A percentile compares a stretch with the other conserved stretches of the same genome.
Evolutionary conservation across 1,284 basidiomycete species (phyloP).

Genomic region (Mycena citricolor): DNA sequence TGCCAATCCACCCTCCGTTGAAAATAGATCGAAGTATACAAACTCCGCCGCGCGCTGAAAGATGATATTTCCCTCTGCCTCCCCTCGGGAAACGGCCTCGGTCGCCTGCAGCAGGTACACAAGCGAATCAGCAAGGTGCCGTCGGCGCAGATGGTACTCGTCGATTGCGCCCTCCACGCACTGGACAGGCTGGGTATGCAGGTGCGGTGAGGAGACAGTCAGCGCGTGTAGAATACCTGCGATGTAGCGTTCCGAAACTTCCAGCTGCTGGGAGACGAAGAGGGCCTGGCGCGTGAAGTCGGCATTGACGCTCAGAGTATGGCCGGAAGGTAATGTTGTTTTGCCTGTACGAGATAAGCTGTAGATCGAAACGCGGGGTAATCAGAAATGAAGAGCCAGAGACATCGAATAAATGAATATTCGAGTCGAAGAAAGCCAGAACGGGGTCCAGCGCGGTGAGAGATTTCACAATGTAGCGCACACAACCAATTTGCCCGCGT

Average conservation of each 20-base stretch:
- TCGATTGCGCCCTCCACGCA: slow-evolving; percentile 65
- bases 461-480: too few species aligned
- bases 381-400: too few species aligned
- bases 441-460: too few species aligned
- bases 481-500: too few species aligned
- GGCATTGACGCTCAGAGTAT: slow-evolving; percentile 61
- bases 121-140: slow-evolving; percentile 67
- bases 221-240: slow-evolving; percentile 68
- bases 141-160: slow-evolving; percentile 65
- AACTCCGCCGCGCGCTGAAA: slow-evolving; percentile 53
- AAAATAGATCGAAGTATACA: slow-evolving; percentile 52
- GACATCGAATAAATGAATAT: too few species aligned
- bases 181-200: slow-evolving; percentile 49
- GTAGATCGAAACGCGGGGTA: too few species aligned
- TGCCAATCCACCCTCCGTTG: too few species aligned
- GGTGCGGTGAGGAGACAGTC: slow-evolving; percentile 63
- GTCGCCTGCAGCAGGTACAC: slow-evolving; percentile 43
- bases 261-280: slow-evolving; percentile 75
- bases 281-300: slow-evolving; percentile 75
- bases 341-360: too few species aligned
- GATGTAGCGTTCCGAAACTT: slow-evolving; percentile 74
- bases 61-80: slow-evolving; percentile 40
- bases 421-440: too few species aligned
- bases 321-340: too few species aligned
- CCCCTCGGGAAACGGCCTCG: slow-evolving; percentile 39